Evolutionary conservation across 192 early-diverging fungal genomes (phyloP), one percentile per base, ranked within the genome.

Genomic region (Coemansia sp.): DNA sequence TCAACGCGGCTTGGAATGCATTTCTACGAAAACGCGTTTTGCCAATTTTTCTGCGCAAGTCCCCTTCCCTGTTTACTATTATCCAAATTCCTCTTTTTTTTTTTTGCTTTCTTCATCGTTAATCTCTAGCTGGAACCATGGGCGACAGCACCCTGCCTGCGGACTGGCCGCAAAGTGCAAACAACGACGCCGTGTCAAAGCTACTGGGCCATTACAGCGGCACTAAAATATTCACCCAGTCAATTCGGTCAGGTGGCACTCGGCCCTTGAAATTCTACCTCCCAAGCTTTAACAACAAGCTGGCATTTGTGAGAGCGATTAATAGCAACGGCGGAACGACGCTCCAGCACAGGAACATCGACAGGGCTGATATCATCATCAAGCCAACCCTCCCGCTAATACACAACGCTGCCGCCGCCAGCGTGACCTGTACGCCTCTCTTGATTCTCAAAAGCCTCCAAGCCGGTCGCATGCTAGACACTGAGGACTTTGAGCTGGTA

Each of bases 381-480:
- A 43, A 66, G 14, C 52, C 52, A 3, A 55, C 26, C 6, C 52
- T 26, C 43, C 52, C 53, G 20, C 60, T 25, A 33, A 14, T n/a
- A 20, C 26, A 33, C 14, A 21, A 6, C 18, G 21, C 25, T 26
- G 14, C 37, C 14, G 50, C 16, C 6, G 35, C 8, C 16, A 33
- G 31, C 28, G 45, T 61, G 3, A n/a, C 59, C 8, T 73, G 72
- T 21, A 42, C 47, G 14, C 72, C 72, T 16, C 36, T 9, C 12
- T 64, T 73, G 60, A 61, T 73, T 50, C 33, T 42, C 34, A 53
- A 66, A 18, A 69, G 73, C 21, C 34, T 75, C 9, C 35, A 33
- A 9, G 62, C 73, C 25, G 64, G 60, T 8, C 50, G 53, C 21
- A 56, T 69, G 33, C 60, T 62, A 16, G 39, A 70, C 21, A 47